Conservation (phyloP, 2,329 filamentous ascomycete genomes). For the Waltergamsia citrina region DNA sequence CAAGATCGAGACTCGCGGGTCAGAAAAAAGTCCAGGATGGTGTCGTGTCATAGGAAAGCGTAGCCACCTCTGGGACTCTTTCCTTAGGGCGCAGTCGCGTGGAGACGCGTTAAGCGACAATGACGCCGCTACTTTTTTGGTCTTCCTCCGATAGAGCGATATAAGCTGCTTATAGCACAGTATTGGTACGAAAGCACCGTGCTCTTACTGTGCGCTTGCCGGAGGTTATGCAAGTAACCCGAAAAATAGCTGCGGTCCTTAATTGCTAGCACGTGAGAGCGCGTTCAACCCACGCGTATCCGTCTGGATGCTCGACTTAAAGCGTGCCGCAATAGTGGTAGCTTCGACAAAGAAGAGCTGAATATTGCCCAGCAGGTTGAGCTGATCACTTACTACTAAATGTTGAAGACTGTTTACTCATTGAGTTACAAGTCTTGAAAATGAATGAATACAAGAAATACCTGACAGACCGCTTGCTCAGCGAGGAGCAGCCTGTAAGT, state of each 20-base stretch:
- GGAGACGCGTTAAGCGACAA: conserved; percentile 4
- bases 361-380: neutral
- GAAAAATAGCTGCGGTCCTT: neutral
- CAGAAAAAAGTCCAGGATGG: neutral
- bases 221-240: neutral
- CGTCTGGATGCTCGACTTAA: too few species aligned
- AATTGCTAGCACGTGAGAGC: conserved; percentile 21
- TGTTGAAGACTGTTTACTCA: neutral
- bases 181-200: too few species aligned
- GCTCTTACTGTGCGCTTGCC: too few species aligned
- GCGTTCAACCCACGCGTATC: conserved; percentile 11
- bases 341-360: neutral
- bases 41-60: too few species aligned
- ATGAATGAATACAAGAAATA: conserved; percentile 62
- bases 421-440: neutral
- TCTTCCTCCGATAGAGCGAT: neutral
- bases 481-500: conserved; percentile 63
- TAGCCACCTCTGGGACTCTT: too few species aligned
- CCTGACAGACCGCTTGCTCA: conserved; percentile 66
- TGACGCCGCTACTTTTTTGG: neutral
- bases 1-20: neutral
- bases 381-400: too few species aligned
- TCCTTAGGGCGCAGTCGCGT: conserved; percentile 2
- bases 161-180: neutral
- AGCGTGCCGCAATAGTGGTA: too few species aligned